Conservation (phyloP, 305 asterid species). For the Ajuga reptans region DNA sequence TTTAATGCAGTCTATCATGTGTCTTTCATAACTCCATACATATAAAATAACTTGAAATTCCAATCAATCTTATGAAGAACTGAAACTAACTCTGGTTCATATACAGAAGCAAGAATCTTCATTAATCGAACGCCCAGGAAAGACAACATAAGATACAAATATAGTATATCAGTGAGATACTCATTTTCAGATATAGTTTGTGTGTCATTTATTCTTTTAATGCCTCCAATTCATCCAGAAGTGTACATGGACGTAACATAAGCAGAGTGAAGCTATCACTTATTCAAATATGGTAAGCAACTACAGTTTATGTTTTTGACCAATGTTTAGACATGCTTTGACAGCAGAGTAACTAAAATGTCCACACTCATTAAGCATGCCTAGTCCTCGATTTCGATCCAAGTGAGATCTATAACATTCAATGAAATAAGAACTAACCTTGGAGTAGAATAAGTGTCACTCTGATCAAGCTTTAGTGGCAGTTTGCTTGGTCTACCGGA, state of each 20-base stretch:
- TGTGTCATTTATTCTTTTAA: background rate
- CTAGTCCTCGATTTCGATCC: background rate
- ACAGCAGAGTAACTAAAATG: background rate
- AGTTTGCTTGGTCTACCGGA: conserved; percentile 33
- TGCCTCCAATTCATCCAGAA: background rate
- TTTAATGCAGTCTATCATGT: background rate
- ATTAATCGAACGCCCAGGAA: background rate
- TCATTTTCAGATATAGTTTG: background rate
- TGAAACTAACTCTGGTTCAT: conserved; percentile 2
- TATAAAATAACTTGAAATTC: background rate
- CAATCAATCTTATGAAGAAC: background rate
- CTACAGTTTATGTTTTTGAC: background rate
- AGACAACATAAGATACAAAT: background rate
- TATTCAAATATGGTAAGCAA: background rate
- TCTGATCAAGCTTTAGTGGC: conserved; percentile 38
- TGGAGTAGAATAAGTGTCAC: conserved; percentile 31
- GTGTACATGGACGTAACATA: background rate
- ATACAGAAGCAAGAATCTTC: background rate
- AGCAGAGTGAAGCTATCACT: background rate
- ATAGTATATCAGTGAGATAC: background rate
- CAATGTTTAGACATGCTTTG: background rate
- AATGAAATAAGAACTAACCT: conserved; percentile 39
- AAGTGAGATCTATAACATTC: conserved; percentile 6
- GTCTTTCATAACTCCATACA: background rate
- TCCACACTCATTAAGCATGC: background rate